Evolutionary conservation across 805 yeast genomes (phyloP).

Genomic region (Kuraishia cidri): DNA sequence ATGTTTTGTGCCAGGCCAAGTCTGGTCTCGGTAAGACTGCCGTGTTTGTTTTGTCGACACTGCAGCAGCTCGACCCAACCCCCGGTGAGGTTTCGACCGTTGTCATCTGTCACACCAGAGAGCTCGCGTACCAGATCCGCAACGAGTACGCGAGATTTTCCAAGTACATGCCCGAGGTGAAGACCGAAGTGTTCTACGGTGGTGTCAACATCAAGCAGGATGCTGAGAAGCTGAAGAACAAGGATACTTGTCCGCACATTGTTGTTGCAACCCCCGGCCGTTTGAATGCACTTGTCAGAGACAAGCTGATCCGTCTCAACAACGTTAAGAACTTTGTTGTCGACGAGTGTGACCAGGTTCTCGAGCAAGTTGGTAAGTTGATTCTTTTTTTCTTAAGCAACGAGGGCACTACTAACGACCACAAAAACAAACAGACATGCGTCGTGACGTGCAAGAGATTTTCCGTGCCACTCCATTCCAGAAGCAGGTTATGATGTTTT

Average conservation of each 20-base stretch:
- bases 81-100: constrained; percentile 94
- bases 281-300: constrained; percentile 87
- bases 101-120: constrained; percentile 97
- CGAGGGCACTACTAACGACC: no score
- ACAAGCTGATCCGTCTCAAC: constrained; percentile 77
- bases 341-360: constrained; percentile 97
- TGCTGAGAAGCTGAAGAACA: constrained; percentile 78
- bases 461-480: constrained; percentile 97
- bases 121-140: constrained; percentile 95
- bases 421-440: constrained; percentile 54
- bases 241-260: constrained; percentile 93
- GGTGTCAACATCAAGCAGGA: constrained; percentile 85
- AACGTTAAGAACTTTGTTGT: constrained; percentile 90
- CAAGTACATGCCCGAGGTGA: constrained; percentile 96
- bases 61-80: constrained; percentile 95
- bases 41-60: constrained; percentile 89
- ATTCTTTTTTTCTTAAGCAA: neutral
- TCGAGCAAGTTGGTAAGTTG: constrained; percentile 45
- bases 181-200: constrained; percentile 95
- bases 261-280: constrained; percentile 99
- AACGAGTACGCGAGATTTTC: constrained; percentile 97
- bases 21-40: constrained; percentile 99
- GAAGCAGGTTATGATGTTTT: constrained; percentile 98
- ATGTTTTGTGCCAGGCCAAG: constrained; percentile 97
- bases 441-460: constrained; percentile 97